Conservation (phyloP, 495 filamentous ascomycete genomes). For the Patellaria atrata region DNA sequence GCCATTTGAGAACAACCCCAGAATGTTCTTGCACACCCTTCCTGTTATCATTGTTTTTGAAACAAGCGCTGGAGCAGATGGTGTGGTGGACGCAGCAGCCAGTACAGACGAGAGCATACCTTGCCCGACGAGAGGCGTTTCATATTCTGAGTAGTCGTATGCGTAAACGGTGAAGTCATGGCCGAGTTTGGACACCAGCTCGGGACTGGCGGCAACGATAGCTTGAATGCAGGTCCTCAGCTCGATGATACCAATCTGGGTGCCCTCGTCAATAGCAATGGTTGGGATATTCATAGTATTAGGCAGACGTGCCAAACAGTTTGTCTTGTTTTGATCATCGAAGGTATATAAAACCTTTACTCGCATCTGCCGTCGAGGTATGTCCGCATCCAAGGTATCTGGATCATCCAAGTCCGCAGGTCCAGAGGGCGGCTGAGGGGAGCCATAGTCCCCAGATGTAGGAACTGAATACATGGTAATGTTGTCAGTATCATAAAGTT, state of each 20-base stretch:
- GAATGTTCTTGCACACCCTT: constrained; percentile 68
- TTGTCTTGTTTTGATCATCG: constrained; percentile 74
- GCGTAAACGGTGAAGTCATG: constrained; percentile 95
- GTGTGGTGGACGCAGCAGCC: constrained; percentile 26
- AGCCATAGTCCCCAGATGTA: constrained; percentile 12
- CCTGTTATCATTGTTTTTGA: constrained; percentile 74
- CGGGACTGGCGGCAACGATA: constrained; percentile 60
- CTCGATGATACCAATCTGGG: constrained; percentile 75
- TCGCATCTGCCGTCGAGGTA: constrained; percentile 21
- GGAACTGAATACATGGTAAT: constrained; percentile 20
- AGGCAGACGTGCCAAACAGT: constrained; percentile 83
- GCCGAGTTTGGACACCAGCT: constrained; percentile 67
- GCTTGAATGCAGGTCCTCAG: constrained; percentile 82
- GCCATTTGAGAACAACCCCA: constrained; percentile 70
- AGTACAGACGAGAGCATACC: constrained; percentile 88
- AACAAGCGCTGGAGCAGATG: constrained; percentile 37
- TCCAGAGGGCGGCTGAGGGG: constrained; percentile 11
- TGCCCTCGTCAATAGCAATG: constrained; percentile 60
- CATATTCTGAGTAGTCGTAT: constrained; percentile 89
- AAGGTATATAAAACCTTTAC: constrained; percentile 98
- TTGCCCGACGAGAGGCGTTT: constrained; percentile 84
- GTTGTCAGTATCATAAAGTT: too few relatives aligned
- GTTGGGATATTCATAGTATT: constrained; percentile 67
- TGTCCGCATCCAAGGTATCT: constrained; percentile 6
- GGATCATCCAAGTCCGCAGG: constrained; percentile 10